Base-by-base conservation (phyloP, 2,329 filamentous ascomycete genomes). In the Cryphonectria radicalis region DNA sequence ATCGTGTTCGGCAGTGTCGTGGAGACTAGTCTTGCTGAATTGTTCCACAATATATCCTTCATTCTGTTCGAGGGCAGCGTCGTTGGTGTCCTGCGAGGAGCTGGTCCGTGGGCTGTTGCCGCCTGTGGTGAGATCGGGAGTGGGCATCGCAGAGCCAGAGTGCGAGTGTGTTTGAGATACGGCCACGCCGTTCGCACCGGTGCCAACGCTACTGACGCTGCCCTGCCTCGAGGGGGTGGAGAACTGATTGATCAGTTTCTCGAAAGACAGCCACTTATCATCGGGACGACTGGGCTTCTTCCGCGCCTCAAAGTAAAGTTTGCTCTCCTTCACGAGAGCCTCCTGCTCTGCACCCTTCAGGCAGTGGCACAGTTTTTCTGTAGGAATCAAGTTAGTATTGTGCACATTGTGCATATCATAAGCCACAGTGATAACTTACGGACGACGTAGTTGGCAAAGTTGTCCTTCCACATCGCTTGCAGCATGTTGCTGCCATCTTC, bases 391-490 rank as follows among this genome's bases (percentile, higher is more conserved):
- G 63, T 65, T 10, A 65, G 63, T 19, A n/a, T 22, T 8, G 25
- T 62, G 35, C 59, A 62, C n/a, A 65, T 35, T 25, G 25, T 17
- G 25, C 22, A 53, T 50, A 50, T n/a, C 22, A 3, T 11, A 3
- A 65, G 35, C 25, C 14, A 37, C n/a, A 42, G 17, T 11, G 25
- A 13, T 63, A 37, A 37, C 94, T 90, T 89, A 97, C 94, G 95
- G 73, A 98, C 92, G 7, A 98, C 95, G 79, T 98, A 99, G 80
- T 99, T 99, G 72, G 93, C 96, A 79, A 91, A 98, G 74, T 93
- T 92, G 79, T 99, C 95, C 74, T 91, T 93, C 87, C 98, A 94
- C 82, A 98, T 86, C 32, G 88, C 85, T 73, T 92, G 87, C 53
- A 98, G 83, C n/a, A 90, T 89, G 70, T 86, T 91, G 70, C 90